These are phyloP conservation scores for Saturnispora sekii DNA, from an alignment of 805 yeast genomes.

Conservation along the genomic window DNA sequence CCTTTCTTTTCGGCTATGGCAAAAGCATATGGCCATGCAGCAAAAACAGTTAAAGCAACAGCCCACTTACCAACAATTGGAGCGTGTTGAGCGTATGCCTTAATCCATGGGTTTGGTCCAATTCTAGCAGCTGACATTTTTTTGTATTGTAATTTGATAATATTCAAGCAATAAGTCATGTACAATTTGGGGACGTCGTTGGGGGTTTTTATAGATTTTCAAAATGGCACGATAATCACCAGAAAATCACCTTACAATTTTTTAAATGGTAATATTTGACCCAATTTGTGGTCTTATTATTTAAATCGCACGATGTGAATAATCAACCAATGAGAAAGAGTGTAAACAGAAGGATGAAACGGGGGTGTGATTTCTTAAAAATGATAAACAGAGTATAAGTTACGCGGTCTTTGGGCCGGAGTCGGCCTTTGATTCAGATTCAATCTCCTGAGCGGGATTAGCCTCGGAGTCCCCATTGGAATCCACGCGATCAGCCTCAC, in stretches of 20 bases:
- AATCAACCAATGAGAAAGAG: too few species aligned
- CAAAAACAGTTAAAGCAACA: constrained; percentile 16
- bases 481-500: not conserved
- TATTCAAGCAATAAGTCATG: not conserved
- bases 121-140: constrained; percentile 21
- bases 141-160: constrained; percentile 4
- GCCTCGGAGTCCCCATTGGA: not conserved
- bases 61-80: constrained; percentile 25
- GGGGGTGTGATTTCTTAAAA: not conserved
- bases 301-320: not conserved
- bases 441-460: too few species aligned
- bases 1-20: constrained; percentile 20
- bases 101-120: constrained; percentile 26
- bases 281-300: constrained; percentile 3
- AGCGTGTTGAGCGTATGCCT: constrained; percentile 19
- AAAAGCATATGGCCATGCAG: constrained; percentile 24
- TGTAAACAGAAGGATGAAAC: too few species aligned
- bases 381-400: not conserved
- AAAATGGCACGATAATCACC: not conserved
- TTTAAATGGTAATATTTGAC: not conserved
- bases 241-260: constrained; percentile 1
- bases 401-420: not conserved
- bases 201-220: not conserved
- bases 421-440: not conserved
- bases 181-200: not conserved